These are phyloP conservation scores for Iris pallida DNA, from an alignment of 116 monocot genomes.

Conservation along the genomic window DNA sequence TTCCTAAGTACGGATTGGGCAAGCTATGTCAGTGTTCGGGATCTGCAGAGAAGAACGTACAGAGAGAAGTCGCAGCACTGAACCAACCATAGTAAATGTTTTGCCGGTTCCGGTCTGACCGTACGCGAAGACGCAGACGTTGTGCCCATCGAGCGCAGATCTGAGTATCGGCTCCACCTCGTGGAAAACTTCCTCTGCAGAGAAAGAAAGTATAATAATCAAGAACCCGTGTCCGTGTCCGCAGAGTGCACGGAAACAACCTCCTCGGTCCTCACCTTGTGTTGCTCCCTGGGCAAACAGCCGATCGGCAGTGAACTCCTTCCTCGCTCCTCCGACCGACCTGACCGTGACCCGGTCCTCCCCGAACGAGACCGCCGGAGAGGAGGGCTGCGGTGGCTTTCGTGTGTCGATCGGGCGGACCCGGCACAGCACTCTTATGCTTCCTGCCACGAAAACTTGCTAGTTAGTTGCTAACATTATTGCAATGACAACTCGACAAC, in stretches of 20 bases:
- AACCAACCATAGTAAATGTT: slow-evolving; percentile 81
- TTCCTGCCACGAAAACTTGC: slow-evolving; percentile 39
- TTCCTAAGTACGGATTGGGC: no score
- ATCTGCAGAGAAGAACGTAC: no score
- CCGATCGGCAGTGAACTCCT: slow-evolving; percentile 61
- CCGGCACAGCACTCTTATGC: slow-evolving; percentile 79
- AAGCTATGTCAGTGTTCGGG: no score
- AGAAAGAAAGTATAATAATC: no score
- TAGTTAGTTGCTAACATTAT: neutral
- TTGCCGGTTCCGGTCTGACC: slow-evolving; percentile 91
- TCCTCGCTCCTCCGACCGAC: slow-evolving; percentile 38
- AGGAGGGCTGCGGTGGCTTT: slow-evolving; percentile 11
- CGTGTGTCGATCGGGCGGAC: slow-evolving; percentile 20
- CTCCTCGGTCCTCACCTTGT: no score
- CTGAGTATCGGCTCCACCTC: slow-evolving; percentile 72
- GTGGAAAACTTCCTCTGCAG: slow-evolving; percentile 61
- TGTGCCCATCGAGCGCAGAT: slow-evolving; percentile 83
- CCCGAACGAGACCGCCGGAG: slow-evolving; percentile 20
- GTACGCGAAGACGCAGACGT: slow-evolving; percentile 76
- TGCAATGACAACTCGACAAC: no score
- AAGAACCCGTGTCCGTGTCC: no score
- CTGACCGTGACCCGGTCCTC: slow-evolving; percentile 44
- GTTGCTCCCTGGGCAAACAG: slow-evolving; percentile 51
- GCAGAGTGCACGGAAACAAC: no score
- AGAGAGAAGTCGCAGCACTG: neutral